Evolutionary conservation across 441 rosid species (phyloP), one percentile per base, ranked within the genome.

Genomic region (Macaranga tanarius): DNA sequence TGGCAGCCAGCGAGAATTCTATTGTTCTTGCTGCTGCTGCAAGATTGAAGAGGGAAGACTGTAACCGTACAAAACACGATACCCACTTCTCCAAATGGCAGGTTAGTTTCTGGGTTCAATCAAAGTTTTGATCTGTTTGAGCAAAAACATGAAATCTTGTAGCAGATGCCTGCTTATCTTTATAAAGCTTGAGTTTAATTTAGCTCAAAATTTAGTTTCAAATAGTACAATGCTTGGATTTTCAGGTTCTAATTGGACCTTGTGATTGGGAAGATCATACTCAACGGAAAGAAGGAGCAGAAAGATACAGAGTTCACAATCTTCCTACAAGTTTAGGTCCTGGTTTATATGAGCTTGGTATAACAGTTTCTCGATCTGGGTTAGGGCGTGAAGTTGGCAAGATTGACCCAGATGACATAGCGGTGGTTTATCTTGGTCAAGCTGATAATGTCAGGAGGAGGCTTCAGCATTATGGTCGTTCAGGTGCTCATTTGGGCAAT

Each of bases 261-360:
- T 75, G 80, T 47, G 88, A 83, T 66, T 90, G 88, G 93, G 87
- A 79, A 75, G 87, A 87, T 56, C 69, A 83, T 73, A 79, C 80
- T 1, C 6, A 10, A 22, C 87, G 87, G 38, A 90, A 86, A 71
- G 89, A 86, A 75, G 84, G 83, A 67, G 88, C 86, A 3, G 65
- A 78, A 22, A 90, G 89, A 74, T 90, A 89, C 82, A 85, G 92
- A 74, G 80, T 84, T 72, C 88, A 88, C 62, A 90, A 84, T 71
- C 89, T 93, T 23, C 98, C 96, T 2, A 34, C 47, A 51, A 75
- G 58, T 44, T 67, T 88, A 28, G 55, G 81, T 54, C 87, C 90
- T 0, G 97, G 95, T 51, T 69, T 93, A 0, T 93, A 91, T 47
- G 97, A 93, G 87, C 89, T 94, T 19, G 93, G 92, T 3, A 59